Evolutionary conservation across 2,329 filamentous ascomycete species (phyloP).

Genomic region (Epicoccum sorghinum): DNA sequence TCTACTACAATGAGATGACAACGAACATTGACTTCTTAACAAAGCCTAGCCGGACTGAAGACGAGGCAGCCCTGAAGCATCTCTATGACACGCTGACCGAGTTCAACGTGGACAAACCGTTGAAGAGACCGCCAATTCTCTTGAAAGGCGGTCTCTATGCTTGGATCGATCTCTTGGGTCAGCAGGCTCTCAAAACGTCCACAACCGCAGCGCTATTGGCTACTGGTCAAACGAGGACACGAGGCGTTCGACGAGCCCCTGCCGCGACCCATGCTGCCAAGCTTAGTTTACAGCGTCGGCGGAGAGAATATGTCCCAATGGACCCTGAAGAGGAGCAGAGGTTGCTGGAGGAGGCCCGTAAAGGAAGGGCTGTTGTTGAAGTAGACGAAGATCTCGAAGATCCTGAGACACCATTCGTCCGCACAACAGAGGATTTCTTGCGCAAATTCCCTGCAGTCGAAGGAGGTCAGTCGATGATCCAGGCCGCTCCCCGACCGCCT

Average conservation of each 20-base stretch:
- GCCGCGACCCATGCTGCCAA: slow-evolving; percentile 59
- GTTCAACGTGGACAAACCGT: slow-evolving; percentile 79
- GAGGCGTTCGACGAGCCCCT: slow-evolving; percentile 59
- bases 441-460: slow-evolving; percentile 76
- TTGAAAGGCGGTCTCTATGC: slow-evolving; percentile 82
- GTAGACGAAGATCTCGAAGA: slow-evolving; percentile 40
- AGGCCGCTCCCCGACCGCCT: slow-evolving; percentile 46
- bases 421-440: slow-evolving; percentile 82
- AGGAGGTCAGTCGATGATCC: slow-evolving; percentile 62
- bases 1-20: slow-evolving; percentile 83
- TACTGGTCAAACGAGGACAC: slow-evolving; percentile 52
- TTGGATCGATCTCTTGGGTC: slow-evolving; percentile 84
- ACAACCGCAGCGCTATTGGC: slow-evolving; percentile 59
- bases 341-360: slow-evolving; percentile 78
- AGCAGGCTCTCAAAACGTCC: slow-evolving; percentile 65
- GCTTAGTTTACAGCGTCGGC: slow-evolving; percentile 60
- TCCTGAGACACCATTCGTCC: slow-evolving; percentile 54
- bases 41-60: slow-evolving; percentile 51
- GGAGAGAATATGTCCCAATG: slow-evolving; percentile 71
- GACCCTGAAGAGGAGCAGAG: slow-evolving; percentile 79
- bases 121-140: slow-evolving; percentile 76
- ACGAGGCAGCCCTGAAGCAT: slow-evolving; percentile 65
- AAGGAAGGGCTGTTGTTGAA: slow-evolving; percentile 62
- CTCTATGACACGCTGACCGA: slow-evolving; percentile 81
- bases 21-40: slow-evolving; percentile 64